Evolutionary conservation across 371 early-diverging fungal genomes (phyloP), one percentile per base, ranked within the genome.

Genomic region (Cokeromyces recurvatus): DNA sequence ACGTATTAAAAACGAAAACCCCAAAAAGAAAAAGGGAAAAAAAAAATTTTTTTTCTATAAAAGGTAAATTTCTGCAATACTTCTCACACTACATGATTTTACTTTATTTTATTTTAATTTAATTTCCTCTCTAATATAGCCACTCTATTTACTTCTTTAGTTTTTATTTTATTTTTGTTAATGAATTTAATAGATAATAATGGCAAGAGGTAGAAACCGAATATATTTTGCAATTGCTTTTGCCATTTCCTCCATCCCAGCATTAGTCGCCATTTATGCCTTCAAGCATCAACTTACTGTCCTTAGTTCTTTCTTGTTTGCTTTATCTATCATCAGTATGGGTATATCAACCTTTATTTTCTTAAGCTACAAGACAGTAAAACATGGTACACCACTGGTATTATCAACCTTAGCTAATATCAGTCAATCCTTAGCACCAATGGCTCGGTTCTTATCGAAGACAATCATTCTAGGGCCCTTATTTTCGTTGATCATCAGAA

Each of bases 361-460:
- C 20, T 39, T 67, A 24, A 51, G 64, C 9, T 66, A 62, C 61
- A 64, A 66, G 38, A 53, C 62, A 24, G 46, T 68, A 12, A 64
- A 59, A 19, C 64, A 61, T 25, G 59, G 67, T 4, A 56, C 56
- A n/a, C 70, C 69, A 0, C 51, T 69, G 22, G 12, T 66, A 2
- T 38, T 62, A 25, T 51, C 29, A 29, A 29, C 11, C 2, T 48
- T 73, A 40, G 47, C 41, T 11, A 29, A 35, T 8, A 2, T 59
- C 6, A 63, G 47, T 40, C 39, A 42, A 17, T 36, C 55, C 2
- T 19, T 69, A 14, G 11, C 41, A 15, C 69, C 66, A 21, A 23
- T 57, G 11, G 45, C 57, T n/a, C 45, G 39, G 2, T 59, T 55
- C 17, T 45, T 66, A 15, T 51, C 67, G 10, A 36, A 39, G 12